Percentiles rank a stretch among this genome's conserved stretches.
Evolutionary conservation across 2,329 filamentous ascomycete genomes (phyloP).

Genomic region (Stachybotrys echinatus): DNA sequence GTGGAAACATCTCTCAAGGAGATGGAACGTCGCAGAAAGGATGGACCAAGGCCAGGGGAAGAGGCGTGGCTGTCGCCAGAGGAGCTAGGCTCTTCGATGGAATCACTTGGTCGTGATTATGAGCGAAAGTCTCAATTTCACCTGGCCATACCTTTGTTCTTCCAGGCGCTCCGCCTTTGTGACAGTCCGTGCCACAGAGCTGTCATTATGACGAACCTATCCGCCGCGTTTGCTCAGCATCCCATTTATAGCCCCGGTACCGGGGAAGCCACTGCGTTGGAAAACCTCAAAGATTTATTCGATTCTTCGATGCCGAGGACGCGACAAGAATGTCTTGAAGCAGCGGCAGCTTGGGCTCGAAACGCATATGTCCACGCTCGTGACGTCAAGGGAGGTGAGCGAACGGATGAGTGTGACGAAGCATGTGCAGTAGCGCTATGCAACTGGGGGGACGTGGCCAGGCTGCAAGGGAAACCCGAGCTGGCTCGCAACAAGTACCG

Average conservation of each 20-base stretch:
- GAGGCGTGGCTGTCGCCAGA: slow-evolving; percentile 65
- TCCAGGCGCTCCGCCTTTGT: slow-evolving; percentile 73
- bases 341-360: slow-evolving; percentile 71
- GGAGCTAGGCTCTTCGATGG: slow-evolving; percentile 68
- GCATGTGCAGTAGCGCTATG: slow-evolving; percentile 81
- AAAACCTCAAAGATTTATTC: slow-evolving; percentile 19
- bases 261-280: slow-evolving; percentile 14
- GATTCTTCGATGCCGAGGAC: slow-evolving; percentile 34
- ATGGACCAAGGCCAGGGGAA: slow-evolving; percentile 66
- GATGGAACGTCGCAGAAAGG: slow-evolving; percentile 57
- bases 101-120: slow-evolving; percentile 74
- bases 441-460: slow-evolving; percentile 79
- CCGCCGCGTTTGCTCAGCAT: slow-evolving; percentile 67
- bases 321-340: slow-evolving; percentile 57
- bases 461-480: slow-evolving; percentile 61
- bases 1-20: slow-evolving; percentile 77
- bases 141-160: slow-evolving; percentile 77
- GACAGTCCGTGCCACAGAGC: slow-evolving; percentile 69
- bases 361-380: slow-evolving; percentile 67
- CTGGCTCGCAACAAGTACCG: slow-evolving; percentile 65
- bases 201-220: slow-evolving; percentile 81
- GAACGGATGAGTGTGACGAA: slow-evolving; percentile 75
- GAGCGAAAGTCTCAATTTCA: slow-evolving; percentile 69
- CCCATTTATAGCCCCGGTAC: slow-evolving; percentile 31
- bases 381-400: slow-evolving; percentile 58